A percentile compares a stretch with the other conserved stretches of the same genome.
Evolutionary conservation across 2,329 filamentous ascomycete species (phyloP).

Genomic region (Plenodomus biglobosus): DNA sequence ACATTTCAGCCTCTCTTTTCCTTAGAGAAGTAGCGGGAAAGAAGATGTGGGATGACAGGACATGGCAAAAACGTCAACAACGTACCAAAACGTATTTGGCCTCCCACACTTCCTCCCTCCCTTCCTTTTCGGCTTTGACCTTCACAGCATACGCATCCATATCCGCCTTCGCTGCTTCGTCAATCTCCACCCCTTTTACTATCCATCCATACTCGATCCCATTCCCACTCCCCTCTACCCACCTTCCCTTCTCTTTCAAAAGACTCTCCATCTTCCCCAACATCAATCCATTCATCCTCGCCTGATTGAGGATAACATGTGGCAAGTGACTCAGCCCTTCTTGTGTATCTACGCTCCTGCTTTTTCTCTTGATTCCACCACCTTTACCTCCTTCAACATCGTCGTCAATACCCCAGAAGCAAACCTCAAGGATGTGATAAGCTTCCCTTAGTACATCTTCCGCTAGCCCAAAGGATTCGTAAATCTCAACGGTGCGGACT

Average conservation of each 20-base stretch:
- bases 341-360: slow-evolving; percentile 58
- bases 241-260: slow-evolving; percentile 25
- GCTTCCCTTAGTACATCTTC: slow-evolving; percentile 65
- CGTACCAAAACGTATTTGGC: slow-evolving; percentile 45
- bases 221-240: slow-evolving; percentile 27
- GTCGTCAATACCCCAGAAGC: slow-evolving; percentile 48
- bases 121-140: slow-evolving; percentile 38
- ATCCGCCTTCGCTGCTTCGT: slow-evolving; percentile 43
- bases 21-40: too few species aligned
- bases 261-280: slow-evolving; percentile 54
- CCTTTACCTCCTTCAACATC: slow-evolving; percentile 21
- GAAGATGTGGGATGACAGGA: too few species aligned
- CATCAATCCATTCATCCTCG: slow-evolving; percentile 65
- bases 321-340: slow-evolving; percentile 64
- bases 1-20: too few species aligned
- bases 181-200: slow-evolving; percentile 55
- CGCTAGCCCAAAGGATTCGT: slow-evolving; percentile 68
- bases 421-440: slow-evolving; percentile 67
- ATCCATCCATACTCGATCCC: slow-evolving; percentile 59
- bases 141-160: slow-evolving; percentile 36
- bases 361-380: slow-evolving; percentile 47
- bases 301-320: slow-evolving; percentile 71
- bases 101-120: slow-evolving; percentile 32
- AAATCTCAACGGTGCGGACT: slow-evolving; percentile 69
- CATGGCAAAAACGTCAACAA: too few species aligned